phyloP scores from a whole-genome alignment of 78 protist genomes.

The Cavenderia fasciculata region DNA sequence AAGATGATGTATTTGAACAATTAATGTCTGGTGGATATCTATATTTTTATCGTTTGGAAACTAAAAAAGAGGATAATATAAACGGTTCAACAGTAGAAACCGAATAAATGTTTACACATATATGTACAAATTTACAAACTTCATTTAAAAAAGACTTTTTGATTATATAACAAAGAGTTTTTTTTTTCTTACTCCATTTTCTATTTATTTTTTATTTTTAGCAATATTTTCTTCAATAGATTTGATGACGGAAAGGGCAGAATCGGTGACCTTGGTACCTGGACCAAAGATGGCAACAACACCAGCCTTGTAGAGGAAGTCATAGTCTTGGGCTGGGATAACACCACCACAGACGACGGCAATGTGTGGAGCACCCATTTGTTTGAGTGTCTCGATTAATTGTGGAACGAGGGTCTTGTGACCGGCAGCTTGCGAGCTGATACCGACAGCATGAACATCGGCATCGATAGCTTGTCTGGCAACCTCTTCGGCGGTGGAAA shows the following conservation, averaged over 20 bases:
- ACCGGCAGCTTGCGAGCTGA: conserved; percentile 97
- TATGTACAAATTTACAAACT: too few relatives aligned
- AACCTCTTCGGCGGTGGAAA: conserved; percentile 83
- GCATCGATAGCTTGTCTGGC: conserved; percentile 95
- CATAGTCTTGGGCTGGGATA: conserved; percentile 96
- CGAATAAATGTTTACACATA: too few relatives aligned
- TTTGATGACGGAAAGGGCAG: conserved; percentile 46
- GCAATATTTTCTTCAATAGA: conserved; percentile 44
- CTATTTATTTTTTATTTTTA: neutral
- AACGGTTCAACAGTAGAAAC: too few relatives aligned
- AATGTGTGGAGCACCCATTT: conserved; percentile 80
- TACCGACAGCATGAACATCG: conserved; percentile 98
- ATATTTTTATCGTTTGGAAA: conserved; percentile 8
- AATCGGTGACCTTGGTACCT: conserved; percentile 85
- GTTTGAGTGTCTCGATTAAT: conserved; percentile 82
- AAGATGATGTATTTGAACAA: neutral
- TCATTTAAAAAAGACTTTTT: too few relatives aligned
- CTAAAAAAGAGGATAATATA: too few relatives aligned
- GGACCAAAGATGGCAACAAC: conserved; percentile 96
- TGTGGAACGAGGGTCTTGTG: conserved; percentile 97
- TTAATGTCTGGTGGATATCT: conserved; percentile 6
- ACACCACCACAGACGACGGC: conserved; percentile 97
- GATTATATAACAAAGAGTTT: too few relatives aligned
- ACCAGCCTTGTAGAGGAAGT: conserved; percentile 91
- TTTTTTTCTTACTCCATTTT: too few relatives aligned